Conservation (phyloP, 768 basidiomycete species). For the Flagelloscypha sp. region DNA sequence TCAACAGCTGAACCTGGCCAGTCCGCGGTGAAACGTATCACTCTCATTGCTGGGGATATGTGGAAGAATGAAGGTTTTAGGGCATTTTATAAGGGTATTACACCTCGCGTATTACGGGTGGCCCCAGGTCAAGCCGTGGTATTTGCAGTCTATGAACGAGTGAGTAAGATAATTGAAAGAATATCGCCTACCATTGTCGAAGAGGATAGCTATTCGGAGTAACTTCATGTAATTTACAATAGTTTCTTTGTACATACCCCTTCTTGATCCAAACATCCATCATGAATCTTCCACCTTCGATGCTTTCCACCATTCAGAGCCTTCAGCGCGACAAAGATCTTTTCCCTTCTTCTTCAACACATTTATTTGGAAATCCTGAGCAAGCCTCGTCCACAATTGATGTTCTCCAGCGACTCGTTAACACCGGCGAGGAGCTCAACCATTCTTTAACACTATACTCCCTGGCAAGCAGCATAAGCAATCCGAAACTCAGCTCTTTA, state of each 20-base stretch:
- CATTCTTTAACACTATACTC: conserved; percentile 43
- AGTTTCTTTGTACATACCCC: no score
- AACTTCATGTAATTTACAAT: no score
- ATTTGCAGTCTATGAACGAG: conserved; percentile 93
- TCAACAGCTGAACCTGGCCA: conserved; percentile 64
- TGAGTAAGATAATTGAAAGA: conserved; percentile 66
- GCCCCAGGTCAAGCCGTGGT: conserved; percentile 97
- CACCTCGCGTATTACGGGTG: conserved; percentile 89
- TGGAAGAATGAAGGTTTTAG: conserved; percentile 81
- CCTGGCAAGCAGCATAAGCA: conserved; percentile 41
- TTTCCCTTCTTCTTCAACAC: conserved; percentile 27
- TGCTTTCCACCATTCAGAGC: conserved; percentile 36
- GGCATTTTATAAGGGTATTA: conserved; percentile 98
- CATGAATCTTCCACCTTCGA: conserved; percentile 14
- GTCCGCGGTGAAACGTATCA: conserved; percentile 72
- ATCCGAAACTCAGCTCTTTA: conserved; percentile 60
- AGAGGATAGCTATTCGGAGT: conserved; percentile 66
- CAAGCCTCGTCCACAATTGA: conserved; percentile 29
- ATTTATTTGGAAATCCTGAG: conserved; percentile 37
- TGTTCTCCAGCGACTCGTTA: conserved; percentile 42
- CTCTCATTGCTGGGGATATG: conserved; percentile 82
- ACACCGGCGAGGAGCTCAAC: conserved; percentile 43
- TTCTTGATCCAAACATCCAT: no score
- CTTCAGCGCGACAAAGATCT: conserved; percentile 30
- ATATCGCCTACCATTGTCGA: conserved; percentile 46